Percentiles rank a stretch among this genome's conserved stretches.
These are phyloP conservation scores for Huntiella bhutanensis DNA, from an alignment of 2,329 filamentous ascomycete species.

Conservation along the genomic window DNA sequence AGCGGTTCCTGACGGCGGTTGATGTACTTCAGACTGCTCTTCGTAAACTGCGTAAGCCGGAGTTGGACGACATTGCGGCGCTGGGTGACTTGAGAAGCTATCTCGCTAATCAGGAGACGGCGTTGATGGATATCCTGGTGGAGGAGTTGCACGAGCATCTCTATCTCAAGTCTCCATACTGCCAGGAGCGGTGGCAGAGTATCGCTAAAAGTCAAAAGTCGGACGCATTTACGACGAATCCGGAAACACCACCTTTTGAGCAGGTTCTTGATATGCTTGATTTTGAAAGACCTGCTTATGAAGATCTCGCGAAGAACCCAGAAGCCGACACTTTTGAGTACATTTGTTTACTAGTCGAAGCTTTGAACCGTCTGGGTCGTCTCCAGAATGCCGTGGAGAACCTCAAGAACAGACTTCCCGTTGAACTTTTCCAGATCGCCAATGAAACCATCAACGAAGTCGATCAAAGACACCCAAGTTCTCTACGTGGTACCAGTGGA, in stretches of 20 bases:
- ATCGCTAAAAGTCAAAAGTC: slow-evolving; percentile 49
- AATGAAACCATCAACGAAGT: slow-evolving; percentile 91
- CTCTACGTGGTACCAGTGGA: slow-evolving; percentile 38
- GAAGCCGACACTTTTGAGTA: slow-evolving; percentile 94
- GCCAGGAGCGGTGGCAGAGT: slow-evolving; percentile 84
- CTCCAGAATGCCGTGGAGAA: slow-evolving; percentile 74
- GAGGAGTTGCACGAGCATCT: slow-evolving; percentile 94
- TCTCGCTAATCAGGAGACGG: slow-evolving; percentile 78
- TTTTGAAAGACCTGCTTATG: slow-evolving; percentile 43
- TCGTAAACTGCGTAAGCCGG: slow-evolving; percentile 64
- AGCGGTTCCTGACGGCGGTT: slow-evolving; percentile 81
- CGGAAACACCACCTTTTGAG: slow-evolving; percentile 34
- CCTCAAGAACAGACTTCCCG: slow-evolving; percentile 79
- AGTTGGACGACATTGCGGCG: slow-evolving; percentile 80
- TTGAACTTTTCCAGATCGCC: slow-evolving; percentile 84
- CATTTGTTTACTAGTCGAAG: slow-evolving; percentile 69
- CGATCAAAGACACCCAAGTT: slow-evolving; percentile 78
- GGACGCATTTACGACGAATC: slow-evolving; percentile 28
- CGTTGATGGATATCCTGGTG: slow-evolving; percentile 84
- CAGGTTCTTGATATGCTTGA: slow-evolving; percentile 41
- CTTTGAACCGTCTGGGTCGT: slow-evolving; percentile 72
- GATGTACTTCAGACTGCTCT: slow-evolving; percentile 79
- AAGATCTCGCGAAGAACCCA: slow-evolving; percentile 83
- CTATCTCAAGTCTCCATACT: slow-evolving; percentile 95
- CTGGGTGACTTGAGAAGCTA: slow-evolving; percentile 73